Evolutionary conservation across 1,284 basidiomycete genomes (phyloP).

Genomic region (Naganishia liquefaciens): DNA sequence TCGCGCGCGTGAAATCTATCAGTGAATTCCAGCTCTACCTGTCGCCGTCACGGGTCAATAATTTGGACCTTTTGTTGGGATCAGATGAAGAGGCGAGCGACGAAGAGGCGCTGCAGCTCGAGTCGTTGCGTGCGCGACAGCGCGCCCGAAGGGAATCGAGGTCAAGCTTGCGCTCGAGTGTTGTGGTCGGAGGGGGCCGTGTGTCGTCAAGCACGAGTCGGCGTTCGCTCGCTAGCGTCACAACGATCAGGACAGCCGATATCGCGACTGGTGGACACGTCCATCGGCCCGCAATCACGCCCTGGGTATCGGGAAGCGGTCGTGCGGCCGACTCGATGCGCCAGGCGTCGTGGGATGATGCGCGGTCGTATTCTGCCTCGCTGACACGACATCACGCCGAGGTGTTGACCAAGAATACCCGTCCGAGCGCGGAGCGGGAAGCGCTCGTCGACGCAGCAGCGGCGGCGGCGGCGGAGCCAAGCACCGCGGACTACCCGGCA

Average conservation of each 20-base stretch:
- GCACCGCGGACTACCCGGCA: background rate
- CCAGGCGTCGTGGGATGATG: conserved; percentile 30
- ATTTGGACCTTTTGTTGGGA: conserved; percentile 46
- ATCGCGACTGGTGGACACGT: background rate
- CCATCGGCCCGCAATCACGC: conserved; percentile 16
- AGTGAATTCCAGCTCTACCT: conserved; percentile 53
- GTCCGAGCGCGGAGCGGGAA: conserved; percentile 2
- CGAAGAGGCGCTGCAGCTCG: conserved; percentile 19
- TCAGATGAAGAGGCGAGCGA: conserved; percentile 37
- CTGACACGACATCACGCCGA: conserved; percentile 48
- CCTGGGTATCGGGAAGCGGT: conserved; percentile 11
- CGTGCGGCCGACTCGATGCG: conserved; percentile 25
- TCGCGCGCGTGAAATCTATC: conserved; percentile 8
- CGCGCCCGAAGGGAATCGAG: conserved; percentile 14
- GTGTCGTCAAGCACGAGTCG: background rate
- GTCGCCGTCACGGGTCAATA: conserved; percentile 49
- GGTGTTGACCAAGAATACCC: conserved; percentile 36
- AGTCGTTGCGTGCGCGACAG: conserved; percentile 24
- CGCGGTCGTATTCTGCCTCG: conserved; percentile 44
- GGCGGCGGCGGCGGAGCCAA: background rate
- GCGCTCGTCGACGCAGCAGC: background rate
- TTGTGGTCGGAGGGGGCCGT: background rate
- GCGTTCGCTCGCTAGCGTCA: background rate
- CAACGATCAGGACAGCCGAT: background rate
- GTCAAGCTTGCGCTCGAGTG: background rate